phyloP scores from a whole-genome alignment of 768 basidiomycete species.

The Lactifluus volemus region DNA sequence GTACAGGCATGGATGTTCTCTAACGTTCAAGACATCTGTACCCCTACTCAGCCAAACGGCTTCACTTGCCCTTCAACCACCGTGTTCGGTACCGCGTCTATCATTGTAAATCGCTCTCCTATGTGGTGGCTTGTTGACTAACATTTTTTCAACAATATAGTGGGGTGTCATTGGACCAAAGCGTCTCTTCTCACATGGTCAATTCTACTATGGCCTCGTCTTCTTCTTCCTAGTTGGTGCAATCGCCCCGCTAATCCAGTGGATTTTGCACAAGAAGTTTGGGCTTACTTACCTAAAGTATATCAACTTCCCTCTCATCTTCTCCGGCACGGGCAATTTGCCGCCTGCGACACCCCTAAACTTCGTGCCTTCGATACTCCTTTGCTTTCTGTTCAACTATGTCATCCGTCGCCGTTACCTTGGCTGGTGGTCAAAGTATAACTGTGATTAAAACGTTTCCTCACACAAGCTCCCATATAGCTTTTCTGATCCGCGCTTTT shows the following conservation, averaged over 20 bases:
- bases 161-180: slow-evolving; percentile 69
- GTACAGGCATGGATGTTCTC: slow-evolving; percentile 74
- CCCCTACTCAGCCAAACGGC: slow-evolving; percentile 40
- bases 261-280: slow-evolving; percentile 30
- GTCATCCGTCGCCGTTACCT: slow-evolving; percentile 32
- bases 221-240: slow-evolving; percentile 78
- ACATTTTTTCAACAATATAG: background rate
- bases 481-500: no score
- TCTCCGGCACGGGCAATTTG: slow-evolving; percentile 33
- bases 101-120: slow-evolving; percentile 42
- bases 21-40: slow-evolving; percentile 56
- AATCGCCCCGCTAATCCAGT: slow-evolving; percentile 47
- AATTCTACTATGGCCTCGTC: slow-evolving; percentile 29
- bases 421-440: slow-evolving; percentile 34
- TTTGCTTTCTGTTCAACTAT: slow-evolving; percentile 31
- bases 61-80: slow-evolving; percentile 65
- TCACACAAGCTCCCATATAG: background rate
- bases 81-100: slow-evolving; percentile 71
- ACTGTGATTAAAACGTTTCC: slow-evolving; percentile 20
- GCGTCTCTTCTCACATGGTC: slow-evolving; percentile 22
- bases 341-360: slow-evolving; percentile 37
- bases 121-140: background rate
- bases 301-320: slow-evolving; percentile 49
- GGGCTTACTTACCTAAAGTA: slow-evolving; percentile 34
- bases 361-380: slow-evolving; percentile 31